Evolutionary conservation across 805 yeast species (phyloP), one percentile per base, ranked within the genome.

Genomic region (Candida jianshihensis): DNA sequence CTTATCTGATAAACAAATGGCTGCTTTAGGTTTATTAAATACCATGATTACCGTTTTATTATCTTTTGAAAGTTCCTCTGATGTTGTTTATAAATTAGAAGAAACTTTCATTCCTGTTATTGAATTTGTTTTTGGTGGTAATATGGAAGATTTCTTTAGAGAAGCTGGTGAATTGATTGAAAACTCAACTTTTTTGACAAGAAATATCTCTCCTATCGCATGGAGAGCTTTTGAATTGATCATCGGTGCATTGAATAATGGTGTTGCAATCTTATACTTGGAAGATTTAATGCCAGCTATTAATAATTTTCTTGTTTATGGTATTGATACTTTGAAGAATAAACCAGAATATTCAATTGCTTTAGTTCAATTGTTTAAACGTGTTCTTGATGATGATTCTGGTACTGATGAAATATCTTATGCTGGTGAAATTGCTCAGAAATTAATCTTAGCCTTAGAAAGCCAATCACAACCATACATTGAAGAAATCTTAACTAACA

Each of bases 11-110:
- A 88, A 87, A 57, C 77, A 80, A 30, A 74, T 78, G 71, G 87
- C 95, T 16, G 95, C 89, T 0, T 61, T 79, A 16, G 95, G 96
- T 12, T 71, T 88, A 24, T 58, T 90, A 44, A 81, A 80, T 47
- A 89, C 96, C 3, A 72, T 89, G 62, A 75, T 82, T 22, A 86
- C 96, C 1, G 80, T 90, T 36, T 61, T 90, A 28, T 60, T 85
- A 34, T 79, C 95, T 5, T 77, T 89, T 62, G 95, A 92, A 57
- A 82, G 81, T 53, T 80, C 96, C 2, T 66, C 66, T 8, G 83
- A 77, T 29, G 70, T 82, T 34, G 79, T 86, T 13, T 60, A 58
- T 18, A 70, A 68, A 53, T 65, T 89, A 34, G 87, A 85, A 51
- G 78, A 73, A 36, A 74, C 78, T 6, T 73, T 84, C 34, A 61